A percentile compares a stretch with the other conserved stretches of the same genome.
phyloP scores from a whole-genome alignment of 1,284 basidiomycete species.

The Serendipita sp. region DNA sequence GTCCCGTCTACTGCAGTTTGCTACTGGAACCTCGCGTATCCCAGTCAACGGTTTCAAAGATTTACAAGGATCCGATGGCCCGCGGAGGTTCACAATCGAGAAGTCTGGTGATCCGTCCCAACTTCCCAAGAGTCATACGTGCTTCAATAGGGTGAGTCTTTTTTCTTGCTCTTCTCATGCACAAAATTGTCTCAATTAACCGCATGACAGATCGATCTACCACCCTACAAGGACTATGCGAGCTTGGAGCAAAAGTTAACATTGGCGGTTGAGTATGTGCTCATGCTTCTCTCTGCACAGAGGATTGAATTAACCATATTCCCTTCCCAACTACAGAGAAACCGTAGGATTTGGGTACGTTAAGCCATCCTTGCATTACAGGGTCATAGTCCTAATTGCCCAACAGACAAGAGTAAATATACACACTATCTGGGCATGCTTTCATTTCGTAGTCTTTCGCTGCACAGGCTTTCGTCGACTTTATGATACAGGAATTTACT shows the following conservation, averaged over 20 bases:
- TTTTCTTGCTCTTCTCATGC: not conserved
- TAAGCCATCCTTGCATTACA: not conserved
- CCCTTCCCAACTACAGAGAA: constrained; percentile 26
- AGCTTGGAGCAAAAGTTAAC: constrained; percentile 81
- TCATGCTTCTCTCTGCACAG: constrained; percentile 4
- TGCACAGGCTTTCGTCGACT: not conserved
- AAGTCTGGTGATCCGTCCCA: constrained; percentile 85
- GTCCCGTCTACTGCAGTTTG: constrained; percentile 87
- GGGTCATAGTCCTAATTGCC: not conserved
- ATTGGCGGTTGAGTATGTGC: constrained; percentile 72
- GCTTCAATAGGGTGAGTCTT: constrained; percentile 58
- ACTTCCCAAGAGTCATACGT: constrained; percentile 79
- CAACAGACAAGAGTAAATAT: constrained; percentile 11
- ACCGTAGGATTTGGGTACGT: constrained; percentile 54
- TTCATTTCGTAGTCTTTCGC: constrained; percentile 1
- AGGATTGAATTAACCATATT: constrained; percentile 10
- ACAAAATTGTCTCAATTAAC: not conserved
- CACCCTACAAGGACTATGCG: constrained; percentile 82
- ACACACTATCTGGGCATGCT: constrained; percentile 4
- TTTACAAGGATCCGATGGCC: constrained; percentile 92
- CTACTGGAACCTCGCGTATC: constrained; percentile 92
- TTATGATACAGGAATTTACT: too few relatives aligned
- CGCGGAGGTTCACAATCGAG: constrained; percentile 88
- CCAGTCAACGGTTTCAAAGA: constrained; percentile 99
- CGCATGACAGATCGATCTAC: constrained; percentile 50